Evolutionary conservation across 768 basidiomycete species (phyloP), one percentile per base, ranked within the genome.

Genomic region (Pleurotus sapidus): DNA sequence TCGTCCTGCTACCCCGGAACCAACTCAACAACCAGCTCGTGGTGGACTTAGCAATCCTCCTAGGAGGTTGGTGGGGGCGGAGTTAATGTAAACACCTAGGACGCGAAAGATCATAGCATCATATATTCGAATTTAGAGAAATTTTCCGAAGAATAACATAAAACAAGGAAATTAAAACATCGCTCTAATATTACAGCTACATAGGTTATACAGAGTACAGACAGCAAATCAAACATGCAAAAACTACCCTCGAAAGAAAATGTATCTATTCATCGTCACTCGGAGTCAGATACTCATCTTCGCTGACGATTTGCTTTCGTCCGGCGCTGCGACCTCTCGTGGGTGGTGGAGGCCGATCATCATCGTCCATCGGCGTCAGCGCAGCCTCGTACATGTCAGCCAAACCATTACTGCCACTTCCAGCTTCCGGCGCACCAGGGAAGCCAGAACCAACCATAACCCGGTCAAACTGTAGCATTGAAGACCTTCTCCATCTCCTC

Each of bases 401-500:
- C 42, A 46, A 46, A 30, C 55, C 55, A 46, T 38, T 47, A 30
- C 50, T 47, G 18, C 54, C 59, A 18, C 51, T 67, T 3, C 67
- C 57, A 1, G 73, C 68, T 6, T 72, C 68, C 17, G 84, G 80
- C 2, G 88, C 89, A 57, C 91, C 91, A 40, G 92, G 91, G 20
- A 92, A 75, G 45, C 87, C 89, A 42, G 83, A 86, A 18, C 88
- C 88, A 12, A 72, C 76, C 46, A 88, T 86, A 50, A 77, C 72
- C 37, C 82, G 82, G 43, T 85, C 80, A 65, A 87, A 93, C n/a
- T 7, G 87, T 76, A 24, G 84, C 77, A 59, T 89, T 81, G 68
- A 95, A 94, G 49, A 87, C 86, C 67, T 89, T 91, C 73, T 96
- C 90, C 90, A 95, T 93, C 75, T 93, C 91, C 49, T 93, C 90